phyloP scores from a whole-genome alignment of 2,329 filamentous ascomycete genomes.

The Paramyrothecium sp. region DNA sequence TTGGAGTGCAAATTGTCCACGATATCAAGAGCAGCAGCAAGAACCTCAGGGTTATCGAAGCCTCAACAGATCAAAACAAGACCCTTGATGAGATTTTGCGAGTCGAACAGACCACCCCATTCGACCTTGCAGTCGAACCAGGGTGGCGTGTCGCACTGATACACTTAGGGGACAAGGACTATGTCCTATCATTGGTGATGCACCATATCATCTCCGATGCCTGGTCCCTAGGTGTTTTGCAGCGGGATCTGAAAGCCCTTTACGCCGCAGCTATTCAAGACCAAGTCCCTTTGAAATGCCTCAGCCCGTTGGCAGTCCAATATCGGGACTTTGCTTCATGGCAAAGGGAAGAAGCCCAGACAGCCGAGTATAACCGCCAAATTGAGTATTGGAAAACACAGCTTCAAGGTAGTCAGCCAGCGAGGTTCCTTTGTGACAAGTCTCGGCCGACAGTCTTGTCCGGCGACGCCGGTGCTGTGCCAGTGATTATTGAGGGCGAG shows the following conservation, averaged over 20 bases:
- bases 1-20: constrained; percentile 1
- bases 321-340: background rate
- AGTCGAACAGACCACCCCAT: constrained; percentile 4
- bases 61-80: background rate
- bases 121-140: background rate
- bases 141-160: constrained; percentile 3
- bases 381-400: background rate
- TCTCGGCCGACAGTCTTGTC: background rate
- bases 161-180: background rate
- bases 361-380: background rate
- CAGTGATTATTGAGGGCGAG: background rate
- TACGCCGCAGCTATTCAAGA: background rate
- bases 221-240: background rate
- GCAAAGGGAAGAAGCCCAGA: background rate
- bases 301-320: background rate
- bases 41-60: background rate
- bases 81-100: background rate
- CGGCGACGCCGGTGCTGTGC: background rate
- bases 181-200: constrained; percentile 7
- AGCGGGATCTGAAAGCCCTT: background rate
- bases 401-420: background rate
- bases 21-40: background rate
- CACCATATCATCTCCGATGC: constrained; percentile 11
- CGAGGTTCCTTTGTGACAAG: background rate
- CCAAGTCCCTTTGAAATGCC: background rate